Base-by-base conservation (phyloP, 345 rosid species). In the Salix caprea region DNA sequence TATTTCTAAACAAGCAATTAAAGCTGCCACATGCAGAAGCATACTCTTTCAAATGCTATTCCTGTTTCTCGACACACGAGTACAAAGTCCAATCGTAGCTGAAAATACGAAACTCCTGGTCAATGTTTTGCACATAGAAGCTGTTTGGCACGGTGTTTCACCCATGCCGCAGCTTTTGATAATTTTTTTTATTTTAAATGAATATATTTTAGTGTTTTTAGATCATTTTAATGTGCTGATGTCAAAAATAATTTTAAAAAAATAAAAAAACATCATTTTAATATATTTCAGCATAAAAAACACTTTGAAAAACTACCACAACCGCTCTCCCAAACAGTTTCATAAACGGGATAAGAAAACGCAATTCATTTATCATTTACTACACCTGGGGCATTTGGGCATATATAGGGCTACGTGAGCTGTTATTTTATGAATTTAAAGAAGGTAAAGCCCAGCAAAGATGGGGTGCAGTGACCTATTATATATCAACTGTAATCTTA, bases 401-500 rank as follows among this genome's bases (percentile, higher is more conserved):
- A 56, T 18, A 12, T 19, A 16, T 26, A 26, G 68, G 66, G 18
- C 16, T 23, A 24, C 26, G 42, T 10, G 16, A 1, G 13, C 12
- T 15, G 11, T 30, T 65, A 21, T 71, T 64, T 44, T 26, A 39
- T 4, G 23, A 40, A 68, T n/a, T 32, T 54, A 44, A 73, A 36
- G 18, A 46, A 30, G 34, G 46, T n/a, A 65, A 65, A 12, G 10
- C 14, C 30, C 69, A 6, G 28, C 11, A 30, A 50, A 8, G 24
- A 52, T 21, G 44, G 32, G 44, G 23, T n/a, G 7, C 61, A 12
- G 12, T 4, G 16, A 21, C 70, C 76, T 74, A 78, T 15, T 74
- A 78, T 21, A 72, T 56, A 74, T 93, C 99, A 1, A 96, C 89
- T 12, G 82, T 76, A 70, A 96, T 85, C 84, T 89, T 88, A 13